These are phyloP conservation scores for Jamesozyma gamospora DNA, from an alignment of 805 yeast genomes.

Conservation along the genomic window DNA sequence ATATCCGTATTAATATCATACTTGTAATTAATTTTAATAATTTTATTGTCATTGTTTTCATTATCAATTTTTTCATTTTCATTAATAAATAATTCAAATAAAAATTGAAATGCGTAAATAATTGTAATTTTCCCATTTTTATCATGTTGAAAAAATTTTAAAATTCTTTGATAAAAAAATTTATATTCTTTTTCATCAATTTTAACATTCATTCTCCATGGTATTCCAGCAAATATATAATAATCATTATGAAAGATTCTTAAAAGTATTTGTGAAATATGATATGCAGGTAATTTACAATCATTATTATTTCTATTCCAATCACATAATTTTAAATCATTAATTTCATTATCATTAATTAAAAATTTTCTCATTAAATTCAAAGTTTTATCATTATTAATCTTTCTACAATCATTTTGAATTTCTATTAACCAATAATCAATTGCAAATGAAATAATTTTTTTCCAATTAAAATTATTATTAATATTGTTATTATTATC, in stretches of 20 bases:
- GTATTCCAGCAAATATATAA: conserved; percentile 72
- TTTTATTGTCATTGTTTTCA: conserved; percentile 8
- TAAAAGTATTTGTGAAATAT: conserved; percentile 62
- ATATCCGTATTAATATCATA: conserved; percentile 47
- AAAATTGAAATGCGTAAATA: conserved; percentile 49
- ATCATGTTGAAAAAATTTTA: conserved; percentile 18
- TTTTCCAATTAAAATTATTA: conserved; percentile 53
- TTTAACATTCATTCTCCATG: conserved; percentile 63
- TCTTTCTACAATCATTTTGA: conserved; percentile 11
- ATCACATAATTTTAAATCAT: conserved; percentile 9
- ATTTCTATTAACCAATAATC: conserved; percentile 49
- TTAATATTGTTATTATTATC: conserved; percentile 5
- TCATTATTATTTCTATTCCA: conserved; percentile 16
- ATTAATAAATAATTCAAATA: conserved; percentile 51
- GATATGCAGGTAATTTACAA: conserved; percentile 59
- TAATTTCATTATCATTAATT: not conserved
- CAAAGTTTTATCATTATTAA: not conserved
- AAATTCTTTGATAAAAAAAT: conserved; percentile 38
- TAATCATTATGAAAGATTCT: conserved; percentile 70
- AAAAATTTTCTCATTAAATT: not conserved
- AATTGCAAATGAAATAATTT: conserved; percentile 55
- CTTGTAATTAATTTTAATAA: conserved; percentile 14
- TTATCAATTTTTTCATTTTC: conserved; percentile 9
- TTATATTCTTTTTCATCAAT: conserved; percentile 44
- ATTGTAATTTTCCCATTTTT: conserved; percentile 45